These are phyloP conservation scores for Silene conica DNA, from an alignment of 148 eudicot genomes.

Conservation along the genomic window DNA sequence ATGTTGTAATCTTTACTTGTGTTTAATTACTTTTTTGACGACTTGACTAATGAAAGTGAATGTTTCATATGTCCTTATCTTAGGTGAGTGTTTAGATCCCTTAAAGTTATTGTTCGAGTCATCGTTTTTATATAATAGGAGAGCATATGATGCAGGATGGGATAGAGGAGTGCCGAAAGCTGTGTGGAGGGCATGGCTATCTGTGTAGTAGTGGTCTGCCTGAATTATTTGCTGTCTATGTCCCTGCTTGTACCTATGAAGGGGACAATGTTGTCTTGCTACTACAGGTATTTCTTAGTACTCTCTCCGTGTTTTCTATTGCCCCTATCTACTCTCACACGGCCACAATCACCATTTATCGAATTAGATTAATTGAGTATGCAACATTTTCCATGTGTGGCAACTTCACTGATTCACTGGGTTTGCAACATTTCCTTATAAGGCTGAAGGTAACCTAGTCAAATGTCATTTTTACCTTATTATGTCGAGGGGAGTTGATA, in stretches of 20 bases:
- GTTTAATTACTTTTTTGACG: too few relatives aligned
- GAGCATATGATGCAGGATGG: slow-evolving; percentile 56
- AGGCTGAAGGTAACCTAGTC: too few relatives aligned
- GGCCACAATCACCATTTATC: neutral
- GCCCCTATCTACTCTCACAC: neutral
- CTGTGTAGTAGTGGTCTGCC: slow-evolving; percentile 95
- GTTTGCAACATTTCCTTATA: neutral
- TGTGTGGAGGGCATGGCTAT: slow-evolving; percentile 98
- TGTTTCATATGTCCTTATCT: too few relatives aligned
- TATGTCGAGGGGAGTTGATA: too few relatives aligned
- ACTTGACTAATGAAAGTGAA: too few relatives aligned
- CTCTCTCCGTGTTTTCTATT: neutral
- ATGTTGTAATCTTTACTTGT: too few relatives aligned
- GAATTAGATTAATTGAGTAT: neutral
- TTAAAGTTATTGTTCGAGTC: neutral
- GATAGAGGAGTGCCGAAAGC: slow-evolving; percentile 87
- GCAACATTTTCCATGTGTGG: neutral
- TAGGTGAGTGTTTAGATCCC: too few relatives aligned
- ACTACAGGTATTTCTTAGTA: slow-evolving; percentile 54
- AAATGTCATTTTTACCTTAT: too few relatives aligned
- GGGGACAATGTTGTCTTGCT: slow-evolving; percentile 83
- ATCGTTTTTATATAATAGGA: neutral
- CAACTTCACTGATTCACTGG: neutral
- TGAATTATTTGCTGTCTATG: slow-evolving; percentile 87
- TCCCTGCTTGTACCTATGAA: slow-evolving; percentile 94